Percentiles rank a stretch among this genome's conserved stretches.
Evolutionary conservation across 345 rosid genomes (phyloP).

Genomic region (Rhizophora mangle): DNA sequence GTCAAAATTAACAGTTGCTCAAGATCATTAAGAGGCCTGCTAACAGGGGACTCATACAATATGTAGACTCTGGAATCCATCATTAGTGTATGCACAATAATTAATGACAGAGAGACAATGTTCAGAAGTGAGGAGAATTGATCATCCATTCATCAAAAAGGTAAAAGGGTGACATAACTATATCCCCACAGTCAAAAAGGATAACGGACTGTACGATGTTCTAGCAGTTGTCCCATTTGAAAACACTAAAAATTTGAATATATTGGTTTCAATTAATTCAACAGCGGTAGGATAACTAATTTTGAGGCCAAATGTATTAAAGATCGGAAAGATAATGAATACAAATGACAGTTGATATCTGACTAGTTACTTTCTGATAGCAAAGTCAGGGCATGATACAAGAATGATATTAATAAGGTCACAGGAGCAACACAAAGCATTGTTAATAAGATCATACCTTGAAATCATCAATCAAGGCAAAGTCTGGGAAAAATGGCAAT

Average conservation of each 20-base stretch:
- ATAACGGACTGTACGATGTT: too few species aligned
- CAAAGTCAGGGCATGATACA: not conserved
- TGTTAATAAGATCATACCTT: conserved; percentile 47
- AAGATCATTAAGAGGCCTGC: not conserved
- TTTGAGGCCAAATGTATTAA: not conserved
- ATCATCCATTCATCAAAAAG: too few species aligned
- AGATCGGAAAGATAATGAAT: not conserved
- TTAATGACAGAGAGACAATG: too few species aligned
- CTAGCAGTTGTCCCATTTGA: too few species aligned
- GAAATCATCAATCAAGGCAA: conserved; percentile 98
- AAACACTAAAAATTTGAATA: not conserved
- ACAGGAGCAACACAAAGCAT: not conserved
- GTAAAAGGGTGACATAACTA: too few species aligned
- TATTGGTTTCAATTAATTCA: not conserved
- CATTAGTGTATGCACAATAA: not conserved
- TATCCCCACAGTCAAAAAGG: too few species aligned
- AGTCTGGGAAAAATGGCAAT: conserved; percentile 97
- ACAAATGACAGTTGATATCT: not conserved
- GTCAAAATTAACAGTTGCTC: not conserved
- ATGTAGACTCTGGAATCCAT: not conserved
- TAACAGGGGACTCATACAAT: too few species aligned
- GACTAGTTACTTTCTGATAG: not conserved
- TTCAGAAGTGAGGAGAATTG: too few species aligned
- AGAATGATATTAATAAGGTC: not conserved
- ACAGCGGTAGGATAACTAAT: not conserved